Evolutionary conservation across 164 flowering plant genomes (phyloP).

Genomic region (Hamamelis virginiana): DNA sequence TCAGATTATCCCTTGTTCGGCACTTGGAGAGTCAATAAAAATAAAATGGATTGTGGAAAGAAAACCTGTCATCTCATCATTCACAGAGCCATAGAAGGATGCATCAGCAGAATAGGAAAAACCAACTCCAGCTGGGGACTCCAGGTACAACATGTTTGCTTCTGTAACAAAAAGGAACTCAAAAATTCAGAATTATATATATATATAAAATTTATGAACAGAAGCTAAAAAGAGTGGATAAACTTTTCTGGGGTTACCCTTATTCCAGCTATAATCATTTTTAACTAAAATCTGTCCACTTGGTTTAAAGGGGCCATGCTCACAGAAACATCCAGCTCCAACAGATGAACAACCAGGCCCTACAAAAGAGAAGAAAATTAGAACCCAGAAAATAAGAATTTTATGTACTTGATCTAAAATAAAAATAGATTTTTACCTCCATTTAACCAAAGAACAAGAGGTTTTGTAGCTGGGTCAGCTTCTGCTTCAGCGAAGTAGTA

Average conservation of each 20-base stretch:
- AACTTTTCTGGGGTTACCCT: slow-evolving; percentile 31
- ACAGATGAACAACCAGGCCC: slow-evolving; percentile 87
- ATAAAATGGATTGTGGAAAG: neutral
- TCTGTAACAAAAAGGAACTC: slow-evolving; percentile 41
- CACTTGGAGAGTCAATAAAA: neutral
- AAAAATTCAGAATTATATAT: no score
- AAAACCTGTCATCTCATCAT: slow-evolving; percentile 78
- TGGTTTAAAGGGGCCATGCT: slow-evolving; percentile 79
- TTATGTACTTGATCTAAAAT: no score
- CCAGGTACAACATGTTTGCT: slow-evolving; percentile 91
- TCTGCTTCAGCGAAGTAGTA: slow-evolving; percentile 53
- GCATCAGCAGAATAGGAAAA: slow-evolving; percentile 74
- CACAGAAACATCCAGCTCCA: slow-evolving; percentile 87
- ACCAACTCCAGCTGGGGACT: slow-evolving; percentile 63
- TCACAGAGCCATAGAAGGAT: slow-evolving; percentile 54
- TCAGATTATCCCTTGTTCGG: neutral
- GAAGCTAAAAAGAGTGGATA: no score
- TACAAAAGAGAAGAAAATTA: slow-evolving; percentile 20
- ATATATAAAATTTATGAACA: no score
- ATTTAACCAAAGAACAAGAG: slow-evolving; percentile 56
- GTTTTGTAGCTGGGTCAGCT: slow-evolving; percentile 36
- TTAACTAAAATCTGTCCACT: slow-evolving; percentile 44
- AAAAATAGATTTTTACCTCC: slow-evolving; percentile 29
- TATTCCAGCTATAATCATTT: slow-evolving; percentile 74
- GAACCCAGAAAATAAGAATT: neutral